Evolutionary conservation across 345 rosid genomes (phyloP), one percentile per base, ranked within the genome.

Genomic region (Boechera divaricarpa): DNA sequence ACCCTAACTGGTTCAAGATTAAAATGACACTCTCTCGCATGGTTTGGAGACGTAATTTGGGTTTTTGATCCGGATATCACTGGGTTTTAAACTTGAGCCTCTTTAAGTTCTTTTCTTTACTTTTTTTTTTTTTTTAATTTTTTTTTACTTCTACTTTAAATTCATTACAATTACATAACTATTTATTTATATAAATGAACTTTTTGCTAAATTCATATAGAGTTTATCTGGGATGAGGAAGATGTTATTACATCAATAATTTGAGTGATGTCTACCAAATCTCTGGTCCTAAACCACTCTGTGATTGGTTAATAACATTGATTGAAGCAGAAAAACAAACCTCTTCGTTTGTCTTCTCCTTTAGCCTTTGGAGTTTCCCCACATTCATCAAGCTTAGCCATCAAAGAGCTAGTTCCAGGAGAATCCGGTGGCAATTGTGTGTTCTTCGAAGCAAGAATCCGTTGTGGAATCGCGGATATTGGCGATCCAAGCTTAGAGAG

Each of bases 371-470:
- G 93, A 44, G 92, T 89, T 77, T 86, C 95, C 24, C 85, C 95
- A 4, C 84, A 79, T 66, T 76, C 90, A 71, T 87, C 91, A 31
- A 81, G 79, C 38, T 73, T 83, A 71, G 89, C 87, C 97, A 94
- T 92, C 86, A 94, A 81, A 13, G 98, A 89, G 81, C 98, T 90
- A 32, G 97, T 90, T 16, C 98, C 95, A 0, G 97, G 98, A 24
- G 98, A 94, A 78, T 92, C 97, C 0, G 97, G 98, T 15, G 94
- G 88, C 39, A 89, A 72, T 44, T 90, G 74, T 2, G 84, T 38
- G 81, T 92, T 95, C 84, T 88, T 86, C 0, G 89, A 82, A 64
- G 89, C 73, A 64, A 88, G 84, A 78, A 89, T 82, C 61, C 85
- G 81, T 1, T 81, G 64, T 45, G 97, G 97, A 75, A 92, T 82